A percentile compares a stretch with the other conserved stretches of the same genome.
Evolutionary conservation across 768 basidiomycete species (phyloP).

Genomic region (Gloeostereum incarnatum): DNA sequence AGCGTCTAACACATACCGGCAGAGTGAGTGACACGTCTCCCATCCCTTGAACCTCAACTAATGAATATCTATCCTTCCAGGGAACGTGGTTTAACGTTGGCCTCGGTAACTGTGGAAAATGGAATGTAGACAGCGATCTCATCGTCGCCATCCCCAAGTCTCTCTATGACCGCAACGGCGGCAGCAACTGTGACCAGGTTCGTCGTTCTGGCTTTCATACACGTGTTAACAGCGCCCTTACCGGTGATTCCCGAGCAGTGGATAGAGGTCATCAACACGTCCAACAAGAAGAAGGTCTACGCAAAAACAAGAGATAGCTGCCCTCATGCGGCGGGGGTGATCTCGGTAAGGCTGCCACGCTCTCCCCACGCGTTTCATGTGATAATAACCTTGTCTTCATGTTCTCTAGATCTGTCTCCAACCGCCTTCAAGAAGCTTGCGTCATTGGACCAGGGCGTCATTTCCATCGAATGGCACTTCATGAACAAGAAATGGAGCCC

Average conservation of each 20-base stretch:
- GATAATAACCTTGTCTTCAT: no score
- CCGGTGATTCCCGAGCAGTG: constrained; percentile 39
- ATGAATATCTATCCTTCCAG: constrained; percentile 24
- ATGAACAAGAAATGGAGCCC: constrained; percentile 35
- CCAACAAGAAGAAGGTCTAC: constrained; percentile 37
- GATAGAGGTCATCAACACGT: constrained; percentile 51
- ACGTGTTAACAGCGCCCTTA: constrained; percentile 8
- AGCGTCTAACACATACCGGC: constrained; percentile 45
- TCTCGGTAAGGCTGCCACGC: constrained; percentile 58
- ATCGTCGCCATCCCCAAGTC: constrained; percentile 54
- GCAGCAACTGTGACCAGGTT: constrained; percentile 55
- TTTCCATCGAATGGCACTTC: constrained; percentile 55
- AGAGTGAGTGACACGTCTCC: constrained; percentile 30
- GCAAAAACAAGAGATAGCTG: constrained; percentile 53
- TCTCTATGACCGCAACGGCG: constrained; percentile 41
- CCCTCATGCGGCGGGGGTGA: constrained; percentile 38
- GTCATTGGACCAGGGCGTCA: constrained; percentile 34
- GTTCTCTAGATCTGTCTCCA: constrained; percentile 53
- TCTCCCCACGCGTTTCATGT: no score
- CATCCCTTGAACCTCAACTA: constrained; percentile 1
- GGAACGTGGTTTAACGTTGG: constrained; percentile 62
- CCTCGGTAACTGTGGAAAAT: constrained; percentile 54
- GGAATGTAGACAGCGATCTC: constrained; percentile 34
- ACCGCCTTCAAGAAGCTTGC: constrained; percentile 47
- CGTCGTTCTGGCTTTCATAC: constrained; percentile 9